These are phyloP conservation scores for Ceraceosorus bombacis DNA, from an alignment of 1,284 basidiomycete species.

Conservation along the genomic window DNA sequence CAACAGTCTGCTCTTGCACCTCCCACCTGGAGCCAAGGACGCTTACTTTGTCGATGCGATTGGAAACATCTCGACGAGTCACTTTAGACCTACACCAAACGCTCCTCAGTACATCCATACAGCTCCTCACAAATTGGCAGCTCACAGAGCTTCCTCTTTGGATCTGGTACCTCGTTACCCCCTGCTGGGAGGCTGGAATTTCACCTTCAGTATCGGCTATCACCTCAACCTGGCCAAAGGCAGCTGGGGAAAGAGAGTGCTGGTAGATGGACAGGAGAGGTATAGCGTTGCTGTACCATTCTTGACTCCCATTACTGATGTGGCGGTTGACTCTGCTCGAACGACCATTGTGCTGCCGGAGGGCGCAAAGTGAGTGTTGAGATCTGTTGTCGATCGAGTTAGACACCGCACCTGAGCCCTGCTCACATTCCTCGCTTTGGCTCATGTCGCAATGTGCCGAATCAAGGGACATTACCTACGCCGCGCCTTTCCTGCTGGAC, in stretches of 20 bases:
- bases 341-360: constrained; percentile 81
- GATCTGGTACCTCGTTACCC: constrained; percentile 87
- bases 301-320: constrained; percentile 69
- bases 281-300: constrained; percentile 77
- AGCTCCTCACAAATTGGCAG: constrained; percentile 15
- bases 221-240: constrained; percentile 56
- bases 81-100: constrained; percentile 59
- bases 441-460: neutral
- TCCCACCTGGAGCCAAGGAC: constrained; percentile 71
- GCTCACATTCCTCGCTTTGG: neutral
- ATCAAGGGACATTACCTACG: constrained; percentile 44
- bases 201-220: constrained; percentile 86
- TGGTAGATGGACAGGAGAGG: constrained; percentile 51
- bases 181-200: constrained; percentile 94
- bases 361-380: constrained; percentile 67
- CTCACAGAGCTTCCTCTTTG: constrained; percentile 52
- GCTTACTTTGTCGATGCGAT: constrained; percentile 64
- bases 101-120: constrained; percentile 13
- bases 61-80: constrained; percentile 94
- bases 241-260: constrained; percentile 56
- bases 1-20: constrained; percentile 62
- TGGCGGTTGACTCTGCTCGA: constrained; percentile 73
- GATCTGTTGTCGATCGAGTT: constrained; percentile 22
- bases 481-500: constrained; percentile 68
- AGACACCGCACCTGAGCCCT: neutral